Evolutionary conservation across 2,329 filamentous ascomycete genomes (phyloP), one percentile per base, ranked within the genome.

Genomic region (Cordyceps fumosorosea): DNA sequence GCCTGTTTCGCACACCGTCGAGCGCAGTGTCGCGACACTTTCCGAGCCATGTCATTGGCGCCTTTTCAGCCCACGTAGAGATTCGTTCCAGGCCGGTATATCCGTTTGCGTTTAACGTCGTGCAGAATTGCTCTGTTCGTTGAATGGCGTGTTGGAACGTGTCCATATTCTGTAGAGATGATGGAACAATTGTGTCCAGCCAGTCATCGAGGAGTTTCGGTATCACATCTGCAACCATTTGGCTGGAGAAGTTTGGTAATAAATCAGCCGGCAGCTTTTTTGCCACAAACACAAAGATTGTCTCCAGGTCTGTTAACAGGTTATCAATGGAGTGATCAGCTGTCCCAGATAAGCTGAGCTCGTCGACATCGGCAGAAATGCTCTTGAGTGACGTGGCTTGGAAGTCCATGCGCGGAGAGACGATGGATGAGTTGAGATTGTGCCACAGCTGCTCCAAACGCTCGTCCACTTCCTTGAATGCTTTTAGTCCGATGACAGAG

Each of bases 11-110:
- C 14, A 96, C 86, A 40, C 84, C 82, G 64, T 93, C 88, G 26
- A 99, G 81, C 0, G 91, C 87, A 40, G 83, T 86, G 69, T 96
- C 92, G 69, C 90, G 86, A 66, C 92, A 89, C 71, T 91, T 93
- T 2, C 84, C 84, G 16, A 98, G 81, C 95, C 95, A 99, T 29
- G 91, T 87, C 62, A 86, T 85, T 0, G 92, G 90, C 1, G 91
- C 89, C 64, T 88, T 87, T 47, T 87, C 84, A 0, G 91, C 87
- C 93, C 95, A 99, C 26, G 90, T 85, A 51, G 84, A 80, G 44
- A 99, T 76, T 37, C 88, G 84, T 16, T 81, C 77, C 54, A 84
- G 78, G 5, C 81, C 81, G 18, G 81, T 79, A 81, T 90, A 93
- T 0, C 83, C 81, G 20, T 87, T 77, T 8, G 77, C 74, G 42